Conservation (phyloP, 2,329 filamentous ascomycete genomes). For the Claviceps sp. region DNA sequence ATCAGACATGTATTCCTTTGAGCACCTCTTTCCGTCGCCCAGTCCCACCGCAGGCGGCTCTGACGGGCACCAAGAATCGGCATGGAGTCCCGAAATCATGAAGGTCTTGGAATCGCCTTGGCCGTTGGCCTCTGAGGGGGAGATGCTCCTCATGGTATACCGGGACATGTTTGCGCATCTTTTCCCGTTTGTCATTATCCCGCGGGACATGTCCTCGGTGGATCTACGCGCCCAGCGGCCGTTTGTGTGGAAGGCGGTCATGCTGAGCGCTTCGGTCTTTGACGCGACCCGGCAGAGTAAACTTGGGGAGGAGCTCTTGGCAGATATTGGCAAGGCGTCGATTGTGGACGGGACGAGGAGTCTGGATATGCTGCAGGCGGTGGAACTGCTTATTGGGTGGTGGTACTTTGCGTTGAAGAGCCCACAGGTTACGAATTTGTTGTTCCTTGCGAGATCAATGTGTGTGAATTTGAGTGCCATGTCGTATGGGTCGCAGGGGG, state of each 20-base stretch:
- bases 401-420: slow-evolving; percentile 35
- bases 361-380: slow-evolving; percentile 33
- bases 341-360: slow-evolving; percentile 28
- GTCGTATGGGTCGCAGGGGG: slow-evolving; percentile 13
- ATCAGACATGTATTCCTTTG: slow-evolving; percentile 15
- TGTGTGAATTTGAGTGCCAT: slow-evolving; percentile 27
- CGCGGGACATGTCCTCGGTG: slow-evolving; percentile 20
- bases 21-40: slow-evolving; percentile 23
- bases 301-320: slow-evolving; percentile 30
- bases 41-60: slow-evolving; percentile 8
- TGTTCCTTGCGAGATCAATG: slow-evolving; percentile 34
- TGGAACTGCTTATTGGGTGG: slow-evolving; percentile 34
- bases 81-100: slow-evolving; percentile 11
- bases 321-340: slow-evolving; percentile 27
- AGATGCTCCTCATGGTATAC: slow-evolving; percentile 24
- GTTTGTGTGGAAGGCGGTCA: slow-evolving; percentile 35
- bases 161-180: slow-evolving; percentile 19
- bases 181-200: slow-evolving; percentile 33
- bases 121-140: slow-evolving; percentile 29
- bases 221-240: slow-evolving; percentile 26
- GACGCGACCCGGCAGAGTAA: slow-evolving; percentile 30
- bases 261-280: slow-evolving; percentile 29
- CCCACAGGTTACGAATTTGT: slow-evolving; percentile 34
- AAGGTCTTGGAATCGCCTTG: slow-evolving; percentile 21
- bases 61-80: slow-evolving; percentile 10